Evolutionary conservation across 75 land plant genomes (phyloP).

Genomic region (Chamaecyparis obtusa): DNA sequence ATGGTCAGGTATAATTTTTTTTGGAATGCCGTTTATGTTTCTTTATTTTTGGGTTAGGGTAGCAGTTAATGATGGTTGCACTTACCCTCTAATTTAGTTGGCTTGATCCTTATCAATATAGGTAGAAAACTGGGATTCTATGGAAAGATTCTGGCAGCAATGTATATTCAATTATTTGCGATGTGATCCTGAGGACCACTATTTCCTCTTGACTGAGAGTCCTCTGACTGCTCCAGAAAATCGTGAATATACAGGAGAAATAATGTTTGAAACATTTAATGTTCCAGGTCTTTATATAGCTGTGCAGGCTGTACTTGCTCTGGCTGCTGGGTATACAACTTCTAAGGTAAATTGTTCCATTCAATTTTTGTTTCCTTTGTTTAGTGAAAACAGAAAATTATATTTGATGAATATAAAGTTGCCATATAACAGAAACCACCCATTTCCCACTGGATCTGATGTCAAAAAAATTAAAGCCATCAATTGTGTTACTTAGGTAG

Average conservation of each 20-base stretch:
- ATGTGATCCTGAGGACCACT: constrained; percentile 99
- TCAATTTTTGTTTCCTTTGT: background rate
- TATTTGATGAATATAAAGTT: background rate
- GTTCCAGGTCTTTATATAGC: constrained; percentile 98
- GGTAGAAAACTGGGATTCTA: constrained; percentile 98
- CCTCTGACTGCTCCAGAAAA: constrained; percentile 97
- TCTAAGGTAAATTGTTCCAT: constrained; percentile 64
- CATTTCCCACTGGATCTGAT: background rate
- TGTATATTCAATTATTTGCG: constrained; percentile 96
- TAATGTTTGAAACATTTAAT: constrained; percentile 99
- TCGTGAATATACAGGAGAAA: constrained; percentile 96
- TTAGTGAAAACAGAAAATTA: background rate
- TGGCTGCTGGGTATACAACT: constrained; percentile 99
- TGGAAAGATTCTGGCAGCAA: constrained; percentile 99
- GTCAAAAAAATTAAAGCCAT: background rate
- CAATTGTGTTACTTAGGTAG: background rate
- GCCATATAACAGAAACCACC: background rate
- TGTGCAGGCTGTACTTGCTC: constrained; percentile 97
- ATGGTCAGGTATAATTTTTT: constrained; percentile 71
- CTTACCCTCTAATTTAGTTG: constrained; percentile 2
- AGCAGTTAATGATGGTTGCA: background rate
- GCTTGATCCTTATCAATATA: constrained; percentile 13
- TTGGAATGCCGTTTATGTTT: background rate
- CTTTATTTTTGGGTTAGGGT: constrained; percentile 5
- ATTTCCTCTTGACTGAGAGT: constrained; percentile 94